Conservation (phyloP, 169 alveolate genomes). For the Plasmodium yoelii region DNA sequence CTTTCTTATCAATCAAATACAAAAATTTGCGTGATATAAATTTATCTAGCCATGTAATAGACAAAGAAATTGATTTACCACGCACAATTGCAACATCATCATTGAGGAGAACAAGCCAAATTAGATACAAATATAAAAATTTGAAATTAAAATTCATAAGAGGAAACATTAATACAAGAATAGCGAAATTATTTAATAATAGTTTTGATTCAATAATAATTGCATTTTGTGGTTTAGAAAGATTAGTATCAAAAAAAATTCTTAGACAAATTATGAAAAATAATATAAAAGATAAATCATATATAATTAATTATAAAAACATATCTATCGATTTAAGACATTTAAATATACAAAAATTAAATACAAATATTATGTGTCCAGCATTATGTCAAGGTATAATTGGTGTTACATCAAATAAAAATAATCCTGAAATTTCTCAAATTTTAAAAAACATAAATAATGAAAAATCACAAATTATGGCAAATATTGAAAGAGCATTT, state of each 20-base stretch:
- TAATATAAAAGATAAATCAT: neutral
- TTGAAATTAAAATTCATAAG: slow-evolving; percentile 22
- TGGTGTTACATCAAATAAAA: slow-evolving; percentile 46
- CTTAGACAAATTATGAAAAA: slow-evolving; percentile 12
- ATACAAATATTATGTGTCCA: slow-evolving; percentile 36
- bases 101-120: slow-evolving; percentile 66
- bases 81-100: slow-evolving; percentile 62
- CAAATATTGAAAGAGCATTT: slow-evolving; percentile 44
- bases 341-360: slow-evolving; percentile 56
- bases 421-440: slow-evolving; percentile 12
- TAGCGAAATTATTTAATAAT: slow-evolving; percentile 48
- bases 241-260: slow-evolving; percentile 21
- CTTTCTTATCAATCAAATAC: slow-evolving; percentile 50
- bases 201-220: slow-evolving; percentile 35
- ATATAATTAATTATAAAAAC: slow-evolving; percentile 24
- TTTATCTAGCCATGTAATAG: neutral
- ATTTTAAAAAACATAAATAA: slow-evolving; percentile 53
- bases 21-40: slow-evolving; percentile 27
- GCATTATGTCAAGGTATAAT: slow-evolving; percentile 74
- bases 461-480: slow-evolving; percentile 66
- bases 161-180: slow-evolving; percentile 72
- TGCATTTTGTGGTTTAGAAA: slow-evolving; percentile 71
- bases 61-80: neutral
- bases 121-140: slow-evolving; percentile 44
- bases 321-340: slow-evolving; percentile 13